A percentile compares a stretch with the other conserved stretches of the same genome.
Evolutionary conservation across 176 grass and related monocot species (phyloP).

Genomic region (Leersia perrieri): DNA sequence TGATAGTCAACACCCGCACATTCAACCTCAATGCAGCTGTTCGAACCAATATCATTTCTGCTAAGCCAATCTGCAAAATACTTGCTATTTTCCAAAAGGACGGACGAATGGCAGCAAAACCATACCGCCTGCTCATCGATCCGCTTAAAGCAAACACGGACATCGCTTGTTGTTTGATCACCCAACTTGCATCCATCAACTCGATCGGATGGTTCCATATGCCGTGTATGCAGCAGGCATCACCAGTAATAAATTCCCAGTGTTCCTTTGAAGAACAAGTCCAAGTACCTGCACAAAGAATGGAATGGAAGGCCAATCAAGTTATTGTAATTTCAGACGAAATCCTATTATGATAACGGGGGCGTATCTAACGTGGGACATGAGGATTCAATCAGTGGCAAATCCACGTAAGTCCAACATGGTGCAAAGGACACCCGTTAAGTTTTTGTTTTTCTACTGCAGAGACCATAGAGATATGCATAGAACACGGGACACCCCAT

Average conservation of each 20-base stretch:
- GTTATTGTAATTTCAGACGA: not conserved
- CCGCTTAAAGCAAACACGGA: conserved; percentile 58
- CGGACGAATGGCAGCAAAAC: conserved; percentile 71
- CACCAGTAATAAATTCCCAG: not conserved
- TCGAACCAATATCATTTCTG: conserved; percentile 24
- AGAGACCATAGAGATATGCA: no score
- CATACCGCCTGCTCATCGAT: conserved; percentile 42
- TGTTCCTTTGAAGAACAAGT: conserved; percentile 16
- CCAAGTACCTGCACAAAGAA: conserved; percentile 27
- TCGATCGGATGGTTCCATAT: conserved; percentile 50
- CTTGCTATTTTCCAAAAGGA: conserved; percentile 58
- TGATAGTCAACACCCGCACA: conserved; percentile 57
- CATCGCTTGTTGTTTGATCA: conserved; percentile 62
- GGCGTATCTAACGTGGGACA: no score
- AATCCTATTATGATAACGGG: not conserved
- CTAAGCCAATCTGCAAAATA: conserved; percentile 57
- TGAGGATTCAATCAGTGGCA: no score
- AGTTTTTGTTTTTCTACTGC: no score
- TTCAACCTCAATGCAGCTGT: conserved; percentile 60
- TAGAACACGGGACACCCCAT: no score
- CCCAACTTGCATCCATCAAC: conserved; percentile 42
- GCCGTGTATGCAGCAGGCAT: conserved; percentile 9
- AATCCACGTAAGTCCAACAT: no score
- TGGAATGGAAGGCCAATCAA: not conserved
- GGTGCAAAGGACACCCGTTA: no score